Conservation (phyloP, 2,329 filamentous ascomycete species). For the Sporothrix phasma region DNA sequence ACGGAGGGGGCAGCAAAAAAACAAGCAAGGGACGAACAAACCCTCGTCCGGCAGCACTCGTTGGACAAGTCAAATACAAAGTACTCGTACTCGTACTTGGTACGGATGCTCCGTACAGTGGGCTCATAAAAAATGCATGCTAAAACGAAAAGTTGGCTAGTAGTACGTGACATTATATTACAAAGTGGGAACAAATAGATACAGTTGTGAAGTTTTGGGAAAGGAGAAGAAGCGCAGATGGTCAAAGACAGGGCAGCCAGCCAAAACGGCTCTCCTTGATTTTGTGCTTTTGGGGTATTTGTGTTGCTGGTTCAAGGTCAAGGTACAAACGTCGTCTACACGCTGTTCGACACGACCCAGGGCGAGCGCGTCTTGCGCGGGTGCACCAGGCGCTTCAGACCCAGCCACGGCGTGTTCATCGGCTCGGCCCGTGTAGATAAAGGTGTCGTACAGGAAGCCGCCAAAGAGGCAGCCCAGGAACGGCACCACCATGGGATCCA, state of each 20-base stretch:
- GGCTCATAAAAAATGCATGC: too few species aligned
- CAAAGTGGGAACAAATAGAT: too few species aligned
- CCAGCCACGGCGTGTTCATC: conserved; percentile 57
- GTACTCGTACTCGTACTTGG: too few species aligned
- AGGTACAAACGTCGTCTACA: conserved; percentile 4
- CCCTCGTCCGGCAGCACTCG: not conserved
- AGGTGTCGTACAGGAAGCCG: conserved; percentile 56
- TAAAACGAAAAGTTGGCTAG: too few species aligned
- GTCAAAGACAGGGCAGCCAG: not conserved
- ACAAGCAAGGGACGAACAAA: not conserved
- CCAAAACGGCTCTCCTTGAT: not conserved
- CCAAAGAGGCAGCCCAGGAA: conserved; percentile 56
- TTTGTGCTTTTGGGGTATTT: not conserved
- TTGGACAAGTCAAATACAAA: too few species aligned
- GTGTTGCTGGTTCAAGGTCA: too few species aligned
- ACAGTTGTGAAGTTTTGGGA: too few species aligned
- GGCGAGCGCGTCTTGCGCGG: conserved; percentile 26
- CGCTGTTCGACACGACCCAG: conserved; percentile 25
- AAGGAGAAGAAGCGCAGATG: too few species aligned
- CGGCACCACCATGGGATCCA: conserved; percentile 59
- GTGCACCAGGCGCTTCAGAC: conserved; percentile 42
- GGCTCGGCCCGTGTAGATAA: conserved; percentile 62
- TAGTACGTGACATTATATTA: too few species aligned
- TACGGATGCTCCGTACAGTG: too few species aligned
- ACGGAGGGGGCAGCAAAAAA: not conserved